phyloP scores from a whole-genome alignment of 208 protist genomes.

The Naegleria gruberi region DNA sequence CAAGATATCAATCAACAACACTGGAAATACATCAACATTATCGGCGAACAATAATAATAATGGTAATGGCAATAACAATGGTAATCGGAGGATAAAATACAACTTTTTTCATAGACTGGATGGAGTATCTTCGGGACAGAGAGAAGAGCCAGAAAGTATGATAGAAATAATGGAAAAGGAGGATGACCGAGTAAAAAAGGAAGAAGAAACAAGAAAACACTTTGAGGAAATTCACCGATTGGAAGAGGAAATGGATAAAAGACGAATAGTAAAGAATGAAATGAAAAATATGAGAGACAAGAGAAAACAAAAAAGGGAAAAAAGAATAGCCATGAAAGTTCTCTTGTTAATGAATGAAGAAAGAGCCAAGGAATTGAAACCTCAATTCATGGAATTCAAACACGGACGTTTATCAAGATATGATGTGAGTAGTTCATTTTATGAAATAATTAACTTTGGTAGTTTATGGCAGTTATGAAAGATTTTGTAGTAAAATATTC shows the following conservation, averaged over 20 bases:
- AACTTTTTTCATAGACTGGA: background rate
- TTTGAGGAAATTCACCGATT: background rate
- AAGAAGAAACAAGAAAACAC: background rate
- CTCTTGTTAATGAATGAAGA: background rate
- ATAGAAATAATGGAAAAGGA: background rate
- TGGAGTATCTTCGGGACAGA: background rate
- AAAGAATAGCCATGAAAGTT: slow-evolving; percentile 8
- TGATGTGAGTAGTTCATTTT: background rate
- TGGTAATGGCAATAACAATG: background rate
- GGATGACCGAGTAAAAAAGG: background rate
- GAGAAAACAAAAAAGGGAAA: background rate
- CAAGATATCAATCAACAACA: too few species aligned
- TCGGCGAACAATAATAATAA: background rate
- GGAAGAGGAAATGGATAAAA: background rate
- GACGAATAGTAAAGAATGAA: background rate
- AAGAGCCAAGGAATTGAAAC: background rate
- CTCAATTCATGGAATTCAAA: background rate
- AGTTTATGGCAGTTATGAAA: background rate
- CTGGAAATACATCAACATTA: background rate
- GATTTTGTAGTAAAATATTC: background rate
- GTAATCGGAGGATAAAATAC: background rate
- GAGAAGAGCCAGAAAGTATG: background rate
- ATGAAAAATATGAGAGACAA: background rate
- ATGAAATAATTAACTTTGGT: background rate
- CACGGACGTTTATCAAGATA: background rate